Evolutionary conservation across 1,139 yeast species (phyloP).

Genomic region (Hyphopichia khmerensis): DNA sequence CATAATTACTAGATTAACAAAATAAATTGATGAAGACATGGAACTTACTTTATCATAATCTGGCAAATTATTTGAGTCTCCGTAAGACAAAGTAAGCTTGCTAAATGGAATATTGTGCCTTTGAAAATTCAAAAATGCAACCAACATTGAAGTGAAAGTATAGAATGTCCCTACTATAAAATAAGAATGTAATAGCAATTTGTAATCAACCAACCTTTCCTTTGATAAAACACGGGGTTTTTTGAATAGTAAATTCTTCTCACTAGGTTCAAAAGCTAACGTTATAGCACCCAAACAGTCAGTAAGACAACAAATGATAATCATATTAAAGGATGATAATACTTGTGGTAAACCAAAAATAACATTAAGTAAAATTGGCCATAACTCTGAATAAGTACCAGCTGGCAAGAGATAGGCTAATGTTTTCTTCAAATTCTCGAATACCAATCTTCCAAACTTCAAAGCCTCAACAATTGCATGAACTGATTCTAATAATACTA

Average conservation of each 20-base stretch:
- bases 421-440: slow-evolving; percentile 51
- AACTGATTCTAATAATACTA: slow-evolving; percentile 44
- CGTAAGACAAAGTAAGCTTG: slow-evolving; percentile 38
- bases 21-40: slow-evolving; percentile 48
- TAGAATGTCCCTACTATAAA: slow-evolving; percentile 43
- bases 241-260: slow-evolving; percentile 40
- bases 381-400: slow-evolving; percentile 52
- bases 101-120: slow-evolving; percentile 38
- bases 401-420: slow-evolving; percentile 54
- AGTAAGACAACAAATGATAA: slow-evolving; percentile 48
- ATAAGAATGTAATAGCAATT: slow-evolving; percentile 45
- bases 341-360: slow-evolving; percentile 52
- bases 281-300: slow-evolving; percentile 48
- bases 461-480: slow-evolving; percentile 49
- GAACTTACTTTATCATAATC: slow-evolving; percentile 23
- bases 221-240: slow-evolving; percentile 45
- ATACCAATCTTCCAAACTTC: slow-evolving; percentile 48
- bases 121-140: slow-evolving; percentile 41
- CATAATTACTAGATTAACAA: slow-evolving; percentile 49
- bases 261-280: slow-evolving; percentile 46
- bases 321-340: slow-evolving; percentile 52
- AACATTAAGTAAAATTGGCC: slow-evolving; percentile 51
- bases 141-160: slow-evolving; percentile 41
- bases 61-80: slow-evolving; percentile 27
- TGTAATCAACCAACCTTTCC: slow-evolving; percentile 44